A percentile compares a stretch with the other conserved stretches of the same genome.
Conservation (phyloP, 2,329 filamentous ascomycete genomes). For the Biscogniauxia sp. region DNA sequence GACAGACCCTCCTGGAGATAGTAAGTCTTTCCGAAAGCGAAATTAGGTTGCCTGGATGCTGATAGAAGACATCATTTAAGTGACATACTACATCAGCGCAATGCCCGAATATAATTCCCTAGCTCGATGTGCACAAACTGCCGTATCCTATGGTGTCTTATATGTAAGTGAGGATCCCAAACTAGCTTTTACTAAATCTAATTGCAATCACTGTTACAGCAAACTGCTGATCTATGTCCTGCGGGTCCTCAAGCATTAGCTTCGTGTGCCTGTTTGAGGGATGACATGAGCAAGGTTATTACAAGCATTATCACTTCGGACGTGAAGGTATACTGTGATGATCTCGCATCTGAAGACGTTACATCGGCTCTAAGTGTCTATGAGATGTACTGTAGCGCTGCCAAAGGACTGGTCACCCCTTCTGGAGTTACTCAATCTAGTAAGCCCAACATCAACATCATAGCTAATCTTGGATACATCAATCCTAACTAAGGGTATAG, state of each 20-base stretch:
- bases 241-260: conserved; percentile 47
- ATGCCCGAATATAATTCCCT: conserved; percentile 46
- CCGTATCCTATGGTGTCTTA: conserved; percentile 41
- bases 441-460: conserved; percentile 11
- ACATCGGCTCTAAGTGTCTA: conserved; percentile 46
- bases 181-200: background rate
- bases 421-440: conserved; percentile 41
- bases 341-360: conserved; percentile 43
- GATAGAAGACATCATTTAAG: conserved; percentile 24
- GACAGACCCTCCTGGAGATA: conserved; percentile 48
- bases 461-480: conserved; percentile 8
- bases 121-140: conserved; percentile 43
- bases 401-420: conserved; percentile 38
- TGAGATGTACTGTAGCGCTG: conserved; percentile 50
- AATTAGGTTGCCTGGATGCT: background rate
- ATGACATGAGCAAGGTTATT: conserved; percentile 42
- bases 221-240: conserved; percentile 42
- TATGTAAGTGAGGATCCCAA: conserved; percentile 31
- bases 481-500: conserved; percentile 20
- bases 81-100: conserved; percentile 55
- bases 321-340: conserved; percentile 44
- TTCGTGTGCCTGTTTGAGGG: conserved; percentile 52
- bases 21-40: conserved; percentile 33
- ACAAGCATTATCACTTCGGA: conserved; percentile 43
- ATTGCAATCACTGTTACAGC: conserved; percentile 24